phyloP scores from a whole-genome alignment of 2,329 filamentous ascomycete genomes.

The Fusarium longipes region DNA sequence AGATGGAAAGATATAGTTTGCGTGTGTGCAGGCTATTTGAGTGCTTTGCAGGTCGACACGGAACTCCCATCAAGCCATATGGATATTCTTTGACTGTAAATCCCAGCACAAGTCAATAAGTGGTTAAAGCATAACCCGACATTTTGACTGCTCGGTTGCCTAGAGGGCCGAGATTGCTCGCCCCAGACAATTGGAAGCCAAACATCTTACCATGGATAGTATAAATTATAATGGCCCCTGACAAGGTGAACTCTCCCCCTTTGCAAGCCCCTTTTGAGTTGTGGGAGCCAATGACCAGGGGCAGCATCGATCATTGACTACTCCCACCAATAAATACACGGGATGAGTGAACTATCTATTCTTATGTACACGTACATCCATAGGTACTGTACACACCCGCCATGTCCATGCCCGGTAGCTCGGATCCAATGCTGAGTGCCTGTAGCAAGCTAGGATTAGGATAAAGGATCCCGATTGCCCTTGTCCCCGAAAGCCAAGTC shows the following conservation, averaged over 20 bases:
- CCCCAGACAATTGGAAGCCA: slow-evolving; percentile 41
- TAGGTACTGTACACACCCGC: slow-evolving; percentile 17
- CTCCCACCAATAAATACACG: slow-evolving; percentile 40
- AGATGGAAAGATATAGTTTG: background rate
- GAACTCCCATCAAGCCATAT: background rate
- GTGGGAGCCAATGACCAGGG: slow-evolving; percentile 23
- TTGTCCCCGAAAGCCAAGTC: slow-evolving; percentile 38
- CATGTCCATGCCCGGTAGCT: slow-evolving; percentile 38
- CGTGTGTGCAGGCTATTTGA: background rate
- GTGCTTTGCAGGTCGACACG: background rate
- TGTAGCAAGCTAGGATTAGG: slow-evolving; percentile 28
- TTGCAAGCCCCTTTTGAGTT: slow-evolving; percentile 28
- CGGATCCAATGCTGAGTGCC: slow-evolving; percentile 36
- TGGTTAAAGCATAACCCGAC: slow-evolving; percentile 1
- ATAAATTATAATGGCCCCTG: slow-evolving; percentile 7
- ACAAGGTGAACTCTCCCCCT: slow-evolving; percentile 26
- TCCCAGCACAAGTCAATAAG: background rate
- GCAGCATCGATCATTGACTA: slow-evolving; percentile 24
- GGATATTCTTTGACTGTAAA: background rate
- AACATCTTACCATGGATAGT: slow-evolving; percentile 12
- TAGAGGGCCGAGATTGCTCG: slow-evolving; percentile 41
- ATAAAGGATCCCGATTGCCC: slow-evolving; percentile 21
- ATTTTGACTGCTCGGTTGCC: slow-evolving; percentile 20
- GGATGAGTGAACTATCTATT: slow-evolving; percentile 31
- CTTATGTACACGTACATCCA: slow-evolving; percentile 15